A percentile compares a stretch with the other conserved stretches of the same genome.
Evolutionary conservation across 1,139 yeast genomes (phyloP).

Genomic region (Candida anutae): DNA sequence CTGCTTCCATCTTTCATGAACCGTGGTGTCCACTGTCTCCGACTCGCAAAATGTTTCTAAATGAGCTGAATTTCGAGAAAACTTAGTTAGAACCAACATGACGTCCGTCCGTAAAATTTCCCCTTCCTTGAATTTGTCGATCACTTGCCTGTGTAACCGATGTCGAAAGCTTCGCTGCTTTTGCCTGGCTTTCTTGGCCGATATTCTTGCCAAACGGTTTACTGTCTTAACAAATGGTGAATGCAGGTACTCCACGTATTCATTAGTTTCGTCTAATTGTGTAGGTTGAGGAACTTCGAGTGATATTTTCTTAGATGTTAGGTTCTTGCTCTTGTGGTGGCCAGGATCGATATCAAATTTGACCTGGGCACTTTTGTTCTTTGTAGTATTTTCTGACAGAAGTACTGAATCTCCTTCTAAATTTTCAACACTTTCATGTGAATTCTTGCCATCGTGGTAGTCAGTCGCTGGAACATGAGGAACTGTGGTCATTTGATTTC

Average conservation of each 20-base stretch:
- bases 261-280: neutral
- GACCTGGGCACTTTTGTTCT: too few relatives aligned
- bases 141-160: conserved; percentile 14
- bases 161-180: conserved; percentile 13
- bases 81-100: conserved; percentile 54
- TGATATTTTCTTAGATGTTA: too few relatives aligned
- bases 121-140: conserved; percentile 37
- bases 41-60: conserved; percentile 25
- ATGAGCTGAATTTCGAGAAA: conserved; percentile 9
- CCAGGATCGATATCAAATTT: too few relatives aligned
- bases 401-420: too few relatives aligned
- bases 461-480: too few relatives aligned
- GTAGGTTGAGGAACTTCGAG: conserved; percentile 1
- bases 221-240: conserved; percentile 15
- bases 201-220: conserved; percentile 15
- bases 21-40: conserved; percentile 45
- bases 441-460: too few relatives aligned
- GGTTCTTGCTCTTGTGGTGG: too few relatives aligned
- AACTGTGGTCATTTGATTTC: too few relatives aligned
- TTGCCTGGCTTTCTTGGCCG: conserved; percentile 16
- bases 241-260: conserved; percentile 14
- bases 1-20: conserved; percentile 72
- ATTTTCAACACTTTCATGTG: too few relatives aligned
- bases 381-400: too few relatives aligned
- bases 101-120: conserved; percentile 59